Base-by-base conservation (phyloP, 169 alveolate genomes). In the Plasmodium fragile region DNA sequence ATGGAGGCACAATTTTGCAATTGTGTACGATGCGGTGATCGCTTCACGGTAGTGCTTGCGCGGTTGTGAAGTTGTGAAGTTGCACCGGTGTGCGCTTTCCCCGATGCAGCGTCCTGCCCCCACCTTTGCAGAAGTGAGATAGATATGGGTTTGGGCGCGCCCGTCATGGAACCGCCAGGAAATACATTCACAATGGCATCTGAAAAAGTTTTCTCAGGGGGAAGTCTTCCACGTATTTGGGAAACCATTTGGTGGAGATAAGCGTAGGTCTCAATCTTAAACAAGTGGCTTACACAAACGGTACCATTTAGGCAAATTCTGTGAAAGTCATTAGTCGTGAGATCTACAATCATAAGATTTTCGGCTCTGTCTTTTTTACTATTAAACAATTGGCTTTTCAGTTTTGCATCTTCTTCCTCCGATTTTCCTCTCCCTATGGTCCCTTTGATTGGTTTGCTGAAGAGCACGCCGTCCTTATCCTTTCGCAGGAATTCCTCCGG, bases 91-190 rank as follows among this genome's bases (percentile, higher is more conserved):
- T 7, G 8, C 82, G n/a, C n/a, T n/a, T n/a, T n/a, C n/a, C n/a
- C n/a, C n/a, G n/a, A n/a, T n/a, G 28, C 55, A 11, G 0, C 10
- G 22, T 4, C 2, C 32, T 32, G 2, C 73, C 4, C 4, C 6
- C 81, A 65, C 95, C 52, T 65, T 49, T 85, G 93, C 28, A 95
- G 45, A 28, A 95, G 77, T 4, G 92, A 73, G 91, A 92, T 90
- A 1, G 96, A 78, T 45, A 94, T 78, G 32, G 39, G 45, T 43
- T 95, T 93, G 30, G 97, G 97, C 8, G 97, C 93, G 3, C 97
- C 97, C 8, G 96, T 95, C 97, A 95, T 89, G 45, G 95, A 90
- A 0, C 96, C 97, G 4, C 96, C 97, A 7, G 97, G 96, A 82
- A 95, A 95, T 10, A 93, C 72, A 22, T 94, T 92, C 4, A 82